phyloP scores from a whole-genome alignment of 768 basidiomycete genomes.

The Lentinus brumalis region DNA sequence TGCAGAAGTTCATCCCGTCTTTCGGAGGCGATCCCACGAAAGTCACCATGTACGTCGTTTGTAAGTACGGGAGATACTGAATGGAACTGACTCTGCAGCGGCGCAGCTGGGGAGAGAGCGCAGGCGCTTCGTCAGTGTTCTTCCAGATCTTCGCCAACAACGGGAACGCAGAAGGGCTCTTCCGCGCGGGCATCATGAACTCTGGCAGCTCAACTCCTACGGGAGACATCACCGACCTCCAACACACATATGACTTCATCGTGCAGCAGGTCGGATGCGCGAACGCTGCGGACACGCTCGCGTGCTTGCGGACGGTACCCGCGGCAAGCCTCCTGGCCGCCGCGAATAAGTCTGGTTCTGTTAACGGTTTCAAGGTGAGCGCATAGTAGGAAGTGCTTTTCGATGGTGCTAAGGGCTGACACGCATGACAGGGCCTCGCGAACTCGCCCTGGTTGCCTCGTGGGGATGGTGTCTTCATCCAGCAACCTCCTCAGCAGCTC shows the following conservation, averaged over 20 bases:
- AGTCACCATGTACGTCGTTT: constrained; percentile 40
- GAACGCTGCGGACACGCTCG: constrained; percentile 35
- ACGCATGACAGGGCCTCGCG: constrained; percentile 36
- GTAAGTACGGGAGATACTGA: constrained; percentile 7
- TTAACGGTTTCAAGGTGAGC: constrained; percentile 36
- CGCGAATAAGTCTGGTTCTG: constrained; percentile 33
- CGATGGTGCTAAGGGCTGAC: background rate
- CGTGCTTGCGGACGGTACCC: constrained; percentile 43
- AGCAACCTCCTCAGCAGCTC: constrained; percentile 40
- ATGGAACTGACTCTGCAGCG: background rate
- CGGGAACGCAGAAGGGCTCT: constrained; percentile 26
- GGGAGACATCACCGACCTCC: constrained; percentile 24
- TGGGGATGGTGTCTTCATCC: constrained; percentile 50
- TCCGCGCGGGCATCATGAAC: constrained; percentile 41
- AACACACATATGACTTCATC: constrained; percentile 43
- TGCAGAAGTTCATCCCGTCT: constrained; percentile 38
- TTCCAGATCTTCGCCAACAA: constrained; percentile 30
- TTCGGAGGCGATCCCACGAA: constrained; percentile 48
- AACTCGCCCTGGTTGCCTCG: constrained; percentile 51
- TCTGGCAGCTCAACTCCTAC: constrained; percentile 13
- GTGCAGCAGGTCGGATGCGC: constrained; percentile 40
- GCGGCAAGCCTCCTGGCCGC: constrained; percentile 32
- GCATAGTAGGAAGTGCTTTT: constrained; percentile 3
- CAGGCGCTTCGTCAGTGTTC: constrained; percentile 38
- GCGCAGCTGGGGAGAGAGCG: constrained; percentile 37